Evolutionary conservation across 2,329 filamentous ascomycete species (phyloP), one percentile per base, ranked within the genome.

Genomic region (Cordyceps cicadae): DNA sequence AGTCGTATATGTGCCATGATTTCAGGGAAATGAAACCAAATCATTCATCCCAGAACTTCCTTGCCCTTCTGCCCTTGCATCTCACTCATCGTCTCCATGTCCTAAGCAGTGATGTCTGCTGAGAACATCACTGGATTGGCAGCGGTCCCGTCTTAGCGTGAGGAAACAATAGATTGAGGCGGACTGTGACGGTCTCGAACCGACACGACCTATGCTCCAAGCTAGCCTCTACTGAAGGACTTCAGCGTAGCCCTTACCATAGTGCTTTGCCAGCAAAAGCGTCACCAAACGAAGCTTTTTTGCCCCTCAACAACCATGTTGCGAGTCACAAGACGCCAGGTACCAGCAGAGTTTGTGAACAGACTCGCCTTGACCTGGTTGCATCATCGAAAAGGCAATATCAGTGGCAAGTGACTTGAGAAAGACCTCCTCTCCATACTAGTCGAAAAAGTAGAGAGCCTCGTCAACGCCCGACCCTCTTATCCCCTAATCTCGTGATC

Each of bases 241-340:
- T 64, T 78, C 76, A 14, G 71, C 71, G 62, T 74, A 69, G n/a
- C 71, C 72, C 68, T 73, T 74, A 8, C 61, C 75, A 70, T 29
- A 29, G 29, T 2, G 24, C 29, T 29, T 5, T 3, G 29, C 29
- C 29, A 29, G 29, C 29, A 29, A 29, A 29, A 6, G 29, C 3
- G 29, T 29, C 29, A 7, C 29, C 7, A 8, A 8, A 29, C 29
- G 29, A 29, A 29, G 29, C 29, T 29, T 5, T 1, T 7, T 8
- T 8, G 29, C 29, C 29, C 7, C 29, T 29, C 29, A 8, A 29
- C 29, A 29, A 29, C 29, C 5, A 29, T 29, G 7, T 29, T 5
- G 29, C 29, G 29, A 29, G 29, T 8, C 29, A 29, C 29, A 29
- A 8, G 29, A 29, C 29, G 11, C 34, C 34, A 1, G 34, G 9